Conservation (phyloP, 2,329 filamentous ascomycete genomes). For the Magnaporthiopsis rhizophila region DNA sequence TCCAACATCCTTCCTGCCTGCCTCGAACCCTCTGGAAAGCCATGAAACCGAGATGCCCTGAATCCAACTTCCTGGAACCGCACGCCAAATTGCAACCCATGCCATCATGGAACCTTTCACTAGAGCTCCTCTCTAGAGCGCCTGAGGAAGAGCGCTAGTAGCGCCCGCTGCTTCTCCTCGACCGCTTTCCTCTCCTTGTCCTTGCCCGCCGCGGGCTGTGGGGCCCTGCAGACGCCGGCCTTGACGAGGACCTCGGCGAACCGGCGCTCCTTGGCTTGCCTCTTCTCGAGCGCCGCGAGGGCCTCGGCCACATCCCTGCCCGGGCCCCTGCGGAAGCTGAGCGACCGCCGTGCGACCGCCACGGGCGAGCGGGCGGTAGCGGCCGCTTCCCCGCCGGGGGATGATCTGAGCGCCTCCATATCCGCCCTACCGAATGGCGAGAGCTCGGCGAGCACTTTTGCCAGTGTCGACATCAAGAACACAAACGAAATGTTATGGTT, state of each 20-base stretch:
- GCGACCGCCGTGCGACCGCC: slow-evolving; percentile 31
- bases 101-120: neutral
- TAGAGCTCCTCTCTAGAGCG: slow-evolving; percentile 12
- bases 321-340: slow-evolving; percentile 33
- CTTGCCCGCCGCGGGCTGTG: slow-evolving; percentile 20
- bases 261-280: slow-evolving; percentile 50
- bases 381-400: slow-evolving; percentile 10
- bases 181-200: slow-evolving; percentile 48
- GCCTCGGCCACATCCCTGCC: slow-evolving; percentile 15
- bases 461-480: slow-evolving; percentile 72
- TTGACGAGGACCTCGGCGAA: slow-evolving; percentile 59
- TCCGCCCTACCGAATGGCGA: slow-evolving; percentile 30
- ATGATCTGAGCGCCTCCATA: slow-evolving; percentile 23
- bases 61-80: neutral
- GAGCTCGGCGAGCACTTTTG: slow-evolving; percentile 42
- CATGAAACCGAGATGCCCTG: neutral
- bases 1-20: neutral
- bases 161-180: slow-evolving; percentile 55
- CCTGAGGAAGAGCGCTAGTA: slow-evolving; percentile 63
- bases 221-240: slow-evolving; percentile 46
- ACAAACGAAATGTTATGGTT: slow-evolving; percentile 86
- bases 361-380: slow-evolving; percentile 11
- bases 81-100: neutral
- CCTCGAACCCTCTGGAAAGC: neutral
- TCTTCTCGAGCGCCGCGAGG: slow-evolving; percentile 39